phyloP scores from a whole-genome alignment of 495 filamentous ascomycete genomes.

The Pseudomonodictys pantanalensis region DNA sequence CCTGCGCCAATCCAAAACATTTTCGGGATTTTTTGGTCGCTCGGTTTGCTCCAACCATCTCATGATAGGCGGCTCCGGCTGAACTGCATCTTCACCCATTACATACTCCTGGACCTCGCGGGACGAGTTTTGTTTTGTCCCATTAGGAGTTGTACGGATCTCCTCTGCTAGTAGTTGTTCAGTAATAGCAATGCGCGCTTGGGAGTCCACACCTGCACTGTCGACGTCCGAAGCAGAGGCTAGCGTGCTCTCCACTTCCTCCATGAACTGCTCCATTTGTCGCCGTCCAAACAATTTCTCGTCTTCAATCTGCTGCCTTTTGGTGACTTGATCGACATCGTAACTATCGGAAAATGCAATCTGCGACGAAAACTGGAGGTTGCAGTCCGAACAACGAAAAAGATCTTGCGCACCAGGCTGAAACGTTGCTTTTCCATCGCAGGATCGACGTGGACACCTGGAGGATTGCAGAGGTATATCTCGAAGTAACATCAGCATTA shows the following conservation, averaged over 20 bases:
- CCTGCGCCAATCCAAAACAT: background rate
- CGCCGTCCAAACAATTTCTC: background rate
- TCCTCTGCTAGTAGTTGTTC: too few relatives aligned
- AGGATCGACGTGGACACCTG: background rate
- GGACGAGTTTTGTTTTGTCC: background rate
- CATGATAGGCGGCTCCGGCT: constrained; percentile 1
- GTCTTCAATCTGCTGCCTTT: background rate
- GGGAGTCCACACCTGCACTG: too few relatives aligned
- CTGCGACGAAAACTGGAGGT: background rate
- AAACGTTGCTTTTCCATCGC: background rate
- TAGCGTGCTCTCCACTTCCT: background rate
- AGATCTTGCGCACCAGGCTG: background rate
- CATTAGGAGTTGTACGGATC: background rate
- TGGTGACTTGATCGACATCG: background rate
- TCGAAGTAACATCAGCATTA: background rate
- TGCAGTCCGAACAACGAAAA: background rate
- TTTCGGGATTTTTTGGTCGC: background rate
- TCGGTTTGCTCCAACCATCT: constrained; percentile 3
- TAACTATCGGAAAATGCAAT: background rate
- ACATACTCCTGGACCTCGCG: background rate
- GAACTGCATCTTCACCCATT: background rate
- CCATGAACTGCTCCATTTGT: background rate
- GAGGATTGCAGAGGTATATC: background rate
- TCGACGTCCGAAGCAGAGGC: background rate
- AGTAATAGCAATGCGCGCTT: too few relatives aligned